Base-by-base conservation (phyloP, 1,284 basidiomycete species). In the Cryptococcus sp. region DNA sequence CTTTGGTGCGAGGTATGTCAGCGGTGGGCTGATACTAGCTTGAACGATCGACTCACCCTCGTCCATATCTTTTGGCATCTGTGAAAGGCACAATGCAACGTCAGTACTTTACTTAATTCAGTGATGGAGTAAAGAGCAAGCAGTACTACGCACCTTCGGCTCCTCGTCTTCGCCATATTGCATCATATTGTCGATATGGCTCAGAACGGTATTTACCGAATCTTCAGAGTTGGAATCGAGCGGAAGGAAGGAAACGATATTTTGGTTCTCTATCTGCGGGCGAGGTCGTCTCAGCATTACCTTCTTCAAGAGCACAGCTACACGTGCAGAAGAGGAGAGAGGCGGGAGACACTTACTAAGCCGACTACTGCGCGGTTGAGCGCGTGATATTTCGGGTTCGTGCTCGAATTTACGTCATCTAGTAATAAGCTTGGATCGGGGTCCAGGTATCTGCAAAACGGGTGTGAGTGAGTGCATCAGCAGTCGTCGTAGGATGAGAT, bases 181-280 rank as follows among this genome's bases (percentile, higher is more conserved):
- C 86, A 98, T 91, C 61, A 92, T 89, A 71, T 94, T 94, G 80
- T 99, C 96, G 59, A 99, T 90, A 76, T 98, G 93, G 73, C 91
- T 93, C 51, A 99, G 83, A 15, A 98, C 87, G 1, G 86, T 88
- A 72, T 92, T 91, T 50, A 99, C 83, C 10, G 91, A 93, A 69
- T 97, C 93, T 53, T 94, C 87, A 62, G 87, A 86, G 3, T 91
- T 89, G 51, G 97, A 86, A 78, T 99, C 93, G 47, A 99, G 84
- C 1, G 96, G 94, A 42, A 99, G 81, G 82, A 99, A 99, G 1
- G 92, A 93, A 5, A 99, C 96, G 57, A 99, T 85, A 50, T 94
- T 95, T 76, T 98, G 94, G 74, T 99, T 96, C 77, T 98, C 93
- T 75, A 99, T 98, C 92, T 96, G 76, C 47, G 11, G 46, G 38